Evolutionary conservation across 331 rosid species (phyloP).

Genomic region (Cydonia oblonga): DNA sequence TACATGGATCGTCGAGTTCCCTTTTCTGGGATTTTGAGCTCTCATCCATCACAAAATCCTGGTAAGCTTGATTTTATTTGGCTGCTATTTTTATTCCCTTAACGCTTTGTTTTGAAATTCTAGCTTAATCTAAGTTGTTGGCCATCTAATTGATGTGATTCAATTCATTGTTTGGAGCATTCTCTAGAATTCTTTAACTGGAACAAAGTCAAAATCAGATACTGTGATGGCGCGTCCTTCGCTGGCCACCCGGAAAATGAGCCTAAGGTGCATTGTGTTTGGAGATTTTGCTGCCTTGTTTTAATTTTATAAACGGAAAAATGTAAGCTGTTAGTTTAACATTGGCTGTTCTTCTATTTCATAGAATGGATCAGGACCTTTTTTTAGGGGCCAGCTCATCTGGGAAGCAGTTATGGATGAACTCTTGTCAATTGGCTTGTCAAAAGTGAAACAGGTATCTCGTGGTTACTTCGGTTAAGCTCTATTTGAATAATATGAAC

Average conservation of each 20-base stretch:
- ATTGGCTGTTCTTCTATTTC: conserved; percentile 6
- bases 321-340: neutral
- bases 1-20: conserved; percentile 52
- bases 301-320: neutral
- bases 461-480: neutral
- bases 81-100: neutral
- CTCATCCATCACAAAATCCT: conserved; percentile 59
- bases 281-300: neutral
- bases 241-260: conserved; percentile 73
- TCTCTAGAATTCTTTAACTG: conserved; percentile 81
- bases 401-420: conserved; percentile 85
- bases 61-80: conserved; percentile 31
- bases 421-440: conserved; percentile 66
- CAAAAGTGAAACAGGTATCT: conserved; percentile 63
- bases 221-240: conserved; percentile 92
- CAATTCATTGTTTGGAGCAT: conserved; percentile 17
- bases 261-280: conserved; percentile 27
- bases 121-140: neutral
- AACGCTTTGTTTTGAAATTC: neutral
- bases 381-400: conserved; percentile 89
- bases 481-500: neutral
- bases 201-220: conserved; percentile 91
- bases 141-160: neutral
- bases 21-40: conserved; percentile 71
- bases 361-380: conserved; percentile 38